Percentiles rank a stretch among this genome's conserved stretches.
phyloP scores from a whole-genome alignment of 2,329 filamentous ascomycete genomes.

The Ophiostoma sp. region DNA sequence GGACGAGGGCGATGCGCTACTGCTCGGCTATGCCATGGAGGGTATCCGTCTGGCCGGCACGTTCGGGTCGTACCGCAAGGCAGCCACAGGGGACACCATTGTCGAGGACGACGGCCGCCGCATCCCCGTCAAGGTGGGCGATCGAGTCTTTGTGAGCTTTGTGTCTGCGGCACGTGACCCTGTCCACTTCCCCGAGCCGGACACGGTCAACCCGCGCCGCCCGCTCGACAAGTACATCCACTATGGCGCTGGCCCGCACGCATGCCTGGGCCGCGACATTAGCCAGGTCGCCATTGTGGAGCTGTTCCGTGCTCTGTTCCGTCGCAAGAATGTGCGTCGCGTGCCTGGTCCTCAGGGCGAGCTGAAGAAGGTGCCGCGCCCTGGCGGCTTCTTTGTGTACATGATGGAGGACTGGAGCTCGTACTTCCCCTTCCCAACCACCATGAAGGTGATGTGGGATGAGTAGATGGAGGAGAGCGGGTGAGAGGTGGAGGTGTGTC shows the following conservation, averaged over 20 bases:
- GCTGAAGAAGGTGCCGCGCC: constrained; percentile 63
- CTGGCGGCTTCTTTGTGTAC: constrained; percentile 60
- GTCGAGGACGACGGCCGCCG: constrained; percentile 52
- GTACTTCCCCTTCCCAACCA: constrained; percentile 49
- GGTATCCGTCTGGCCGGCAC: constrained; percentile 68
- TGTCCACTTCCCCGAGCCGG: constrained; percentile 60
- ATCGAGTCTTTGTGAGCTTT: constrained; percentile 65
- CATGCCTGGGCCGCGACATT: constrained; percentile 61
- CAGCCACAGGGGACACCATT: constrained; percentile 47
- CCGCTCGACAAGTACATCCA: constrained; percentile 65
- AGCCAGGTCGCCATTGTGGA: constrained; percentile 63
- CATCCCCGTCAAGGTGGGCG: constrained; percentile 55
- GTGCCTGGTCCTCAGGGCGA: constrained; percentile 64
- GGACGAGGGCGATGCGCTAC: constrained; percentile 60
- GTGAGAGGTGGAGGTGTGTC: background rate
- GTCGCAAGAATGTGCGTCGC: constrained; percentile 59
- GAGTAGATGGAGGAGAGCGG: constrained; percentile 31
- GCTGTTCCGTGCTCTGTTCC: constrained; percentile 67
- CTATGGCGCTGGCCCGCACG: constrained; percentile 63
- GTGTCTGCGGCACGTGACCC: constrained; percentile 57
- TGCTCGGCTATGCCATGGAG: constrained; percentile 71
- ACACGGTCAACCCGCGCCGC: constrained; percentile 61
- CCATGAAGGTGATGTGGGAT: constrained; percentile 58
- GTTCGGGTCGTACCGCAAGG: constrained; percentile 61
- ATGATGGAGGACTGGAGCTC: constrained; percentile 65